Evolutionary conservation across 225 moss, liverwort and hornwort species (phyloP).

Genomic region (Sphagnum tenellum): DNA sequence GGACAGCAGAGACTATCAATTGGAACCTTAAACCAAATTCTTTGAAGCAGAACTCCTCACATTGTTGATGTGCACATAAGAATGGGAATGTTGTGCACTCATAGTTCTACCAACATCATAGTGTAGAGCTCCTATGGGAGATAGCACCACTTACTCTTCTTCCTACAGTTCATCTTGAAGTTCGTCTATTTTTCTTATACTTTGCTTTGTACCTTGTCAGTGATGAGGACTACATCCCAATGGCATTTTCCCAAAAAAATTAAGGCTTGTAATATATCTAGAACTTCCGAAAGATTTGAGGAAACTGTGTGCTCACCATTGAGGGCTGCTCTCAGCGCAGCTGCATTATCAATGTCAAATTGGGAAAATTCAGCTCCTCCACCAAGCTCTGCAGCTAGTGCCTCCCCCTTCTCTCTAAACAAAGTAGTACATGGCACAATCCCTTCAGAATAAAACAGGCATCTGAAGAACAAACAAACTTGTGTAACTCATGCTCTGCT

Average conservation of each 20-base stretch:
- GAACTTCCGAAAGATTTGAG: neutral
- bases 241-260: too few relatives aligned
- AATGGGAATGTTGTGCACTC: too few relatives aligned
- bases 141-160: neutral
- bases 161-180: neutral
- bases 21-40: too few relatives aligned
- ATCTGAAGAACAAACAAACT: too few relatives aligned
- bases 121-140: neutral
- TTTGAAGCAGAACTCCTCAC: too few relatives aligned
- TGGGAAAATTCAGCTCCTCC: constrained; percentile 34
- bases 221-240: neutral
- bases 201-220: neutral
- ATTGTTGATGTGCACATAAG: too few relatives aligned
- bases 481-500: too few relatives aligned
- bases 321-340: constrained; percentile 53
- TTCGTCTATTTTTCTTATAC: neutral
- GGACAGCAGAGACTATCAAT: too few relatives aligned
- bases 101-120: too few relatives aligned
- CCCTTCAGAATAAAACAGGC: too few relatives aligned
- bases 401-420: constrained; percentile 64
- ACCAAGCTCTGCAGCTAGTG: constrained; percentile 48
- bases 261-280: neutral
- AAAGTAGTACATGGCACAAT: too few relatives aligned
- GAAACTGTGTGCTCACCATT: constrained; percentile 23
- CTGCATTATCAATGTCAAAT: constrained; percentile 49